Evolutionary conservation across 805 yeast species (phyloP), one percentile per base, ranked within the genome.

Genomic region (Maudiozyma saulgeensis): DNA sequence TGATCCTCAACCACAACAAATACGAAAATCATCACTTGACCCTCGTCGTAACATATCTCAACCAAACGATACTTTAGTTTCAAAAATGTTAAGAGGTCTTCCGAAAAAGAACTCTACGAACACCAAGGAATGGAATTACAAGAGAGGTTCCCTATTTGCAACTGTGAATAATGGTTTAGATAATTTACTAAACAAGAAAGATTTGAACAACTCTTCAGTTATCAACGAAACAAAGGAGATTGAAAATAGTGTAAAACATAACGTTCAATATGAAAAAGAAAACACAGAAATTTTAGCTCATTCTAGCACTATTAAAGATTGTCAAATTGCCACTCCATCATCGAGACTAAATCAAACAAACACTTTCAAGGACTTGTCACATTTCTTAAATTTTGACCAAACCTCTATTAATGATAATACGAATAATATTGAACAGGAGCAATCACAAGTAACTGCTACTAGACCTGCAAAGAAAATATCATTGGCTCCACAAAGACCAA

Each of bases 11-110:
- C 26, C 38, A 6, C 52, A 45, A 25, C 34, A 18, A 18, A 46
- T 26, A 15, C 16, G 34, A 5, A 26, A 39, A 6, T 38, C 39
- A 16, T 63, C 67, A 0, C 48, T 64, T 35, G 68, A 64, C 46
- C 68, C 68, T 6, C 62, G 66, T 43, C 58, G 64, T 31, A 61
- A 59, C 44, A 41, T 56, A 11, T 54, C 67, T 4, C 64, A 61
- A 44, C 67, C 68, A 9, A 49, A 41, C 2, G 54, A 53, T 26
- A 46, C 60, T 8, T 56, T 48, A 21, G 49, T 54, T 2, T 26
- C 44, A 26, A 42, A 39, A 16, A n/a, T 43, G 21, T 44, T 60
- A 13, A 40, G 40, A 25, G 32, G 40, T 15, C 13, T 48, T 13
- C 32, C 37, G 2, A 31, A 38, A 12, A 38, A 43, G 12, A 43